Conservation (phyloP, 2,329 filamentous ascomycete genomes). For the Dactylellina haptotyla region DNA sequence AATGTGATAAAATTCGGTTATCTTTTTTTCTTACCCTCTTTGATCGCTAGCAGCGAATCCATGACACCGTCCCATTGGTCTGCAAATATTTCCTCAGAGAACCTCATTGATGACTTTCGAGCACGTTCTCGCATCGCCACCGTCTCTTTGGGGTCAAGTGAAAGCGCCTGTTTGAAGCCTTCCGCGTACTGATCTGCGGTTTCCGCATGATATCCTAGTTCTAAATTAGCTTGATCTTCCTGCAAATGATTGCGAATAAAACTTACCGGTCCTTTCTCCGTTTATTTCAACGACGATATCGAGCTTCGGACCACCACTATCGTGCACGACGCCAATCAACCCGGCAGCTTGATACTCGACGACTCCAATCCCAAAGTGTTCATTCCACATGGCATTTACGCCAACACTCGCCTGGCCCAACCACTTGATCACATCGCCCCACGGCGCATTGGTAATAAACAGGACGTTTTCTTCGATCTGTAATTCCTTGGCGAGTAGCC, state of each 20-base stretch:
- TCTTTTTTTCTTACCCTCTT: slow-evolving; percentile 55
- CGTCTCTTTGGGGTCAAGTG: slow-evolving; percentile 71
- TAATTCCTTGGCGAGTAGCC: slow-evolving; percentile 85
- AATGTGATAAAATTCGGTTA: background rate
- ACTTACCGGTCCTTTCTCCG: slow-evolving; percentile 77
- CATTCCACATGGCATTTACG: slow-evolving; percentile 99
- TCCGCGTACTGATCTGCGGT: slow-evolving; percentile 81
- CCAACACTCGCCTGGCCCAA: slow-evolving; percentile 81
- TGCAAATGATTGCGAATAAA: background rate
- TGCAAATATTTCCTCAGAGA: slow-evolving; percentile 87
- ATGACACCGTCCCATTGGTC: slow-evolving; percentile 80
- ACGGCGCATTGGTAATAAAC: slow-evolving; percentile 89
- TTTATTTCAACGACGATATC: slow-evolving; percentile 89
- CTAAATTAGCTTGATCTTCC: background rate
- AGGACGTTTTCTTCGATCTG: slow-evolving; percentile 83
- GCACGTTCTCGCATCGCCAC: slow-evolving; percentile 80
- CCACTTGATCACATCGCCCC: slow-evolving; percentile 85
- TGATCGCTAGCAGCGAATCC: slow-evolving; percentile 72
- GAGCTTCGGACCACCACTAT: slow-evolving; percentile 89
- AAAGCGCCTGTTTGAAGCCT: slow-evolving; percentile 80
- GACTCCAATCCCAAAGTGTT: slow-evolving; percentile 98
- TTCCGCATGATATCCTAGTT: slow-evolving; percentile 81
- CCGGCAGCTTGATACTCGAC: slow-evolving; percentile 98
- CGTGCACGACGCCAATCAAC: slow-evolving; percentile 88
- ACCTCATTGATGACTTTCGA: slow-evolving; percentile 79